phyloP scores from a whole-genome alignment of 2,329 filamentous ascomycete genomes.

The Coleophoma eucalyptorum region DNA sequence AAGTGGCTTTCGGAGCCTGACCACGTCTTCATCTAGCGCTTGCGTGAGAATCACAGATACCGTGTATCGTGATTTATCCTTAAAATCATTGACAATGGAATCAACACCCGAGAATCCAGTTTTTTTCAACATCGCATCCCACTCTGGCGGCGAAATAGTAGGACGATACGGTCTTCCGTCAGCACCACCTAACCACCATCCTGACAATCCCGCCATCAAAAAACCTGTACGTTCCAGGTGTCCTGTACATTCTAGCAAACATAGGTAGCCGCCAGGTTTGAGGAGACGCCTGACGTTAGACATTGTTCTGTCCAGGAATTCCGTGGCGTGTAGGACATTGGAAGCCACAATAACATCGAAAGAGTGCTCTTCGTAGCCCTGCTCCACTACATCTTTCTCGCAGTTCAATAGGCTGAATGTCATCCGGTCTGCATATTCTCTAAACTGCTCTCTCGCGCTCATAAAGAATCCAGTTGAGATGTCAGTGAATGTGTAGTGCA shows the following conservation, averaged over 20 bases:
- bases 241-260: constrained; percentile 17
- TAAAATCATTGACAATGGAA: not conserved
- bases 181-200: constrained; percentile 4
- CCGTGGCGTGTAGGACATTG: constrained; percentile 33
- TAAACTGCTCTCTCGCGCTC: constrained; percentile 24
- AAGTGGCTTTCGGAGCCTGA: constrained; percentile 23
- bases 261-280: constrained; percentile 38
- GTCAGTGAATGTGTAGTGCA: constrained; percentile 42
- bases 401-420: constrained; percentile 29
- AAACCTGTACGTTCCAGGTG: not conserved
- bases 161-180: not conserved
- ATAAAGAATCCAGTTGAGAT: constrained; percentile 38
- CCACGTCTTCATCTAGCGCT: constrained; percentile 25
- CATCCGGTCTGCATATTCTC: constrained; percentile 10
- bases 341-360: constrained; percentile 35
- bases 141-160: constrained; percentile 6
- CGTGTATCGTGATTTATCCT: not conserved
- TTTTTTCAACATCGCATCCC: constrained; percentile 13
- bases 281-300: constrained; percentile 30
- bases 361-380: constrained; percentile 23
- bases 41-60: constrained; percentile 24
- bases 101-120: constrained; percentile 25
- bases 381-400: constrained; percentile 15
- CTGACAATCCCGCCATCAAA: not conserved
- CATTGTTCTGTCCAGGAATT: constrained; percentile 15